Evolutionary conservation across 768 basidiomycete genomes (phyloP).

Genomic region (Rhizopogon vinicolor): DNA sequence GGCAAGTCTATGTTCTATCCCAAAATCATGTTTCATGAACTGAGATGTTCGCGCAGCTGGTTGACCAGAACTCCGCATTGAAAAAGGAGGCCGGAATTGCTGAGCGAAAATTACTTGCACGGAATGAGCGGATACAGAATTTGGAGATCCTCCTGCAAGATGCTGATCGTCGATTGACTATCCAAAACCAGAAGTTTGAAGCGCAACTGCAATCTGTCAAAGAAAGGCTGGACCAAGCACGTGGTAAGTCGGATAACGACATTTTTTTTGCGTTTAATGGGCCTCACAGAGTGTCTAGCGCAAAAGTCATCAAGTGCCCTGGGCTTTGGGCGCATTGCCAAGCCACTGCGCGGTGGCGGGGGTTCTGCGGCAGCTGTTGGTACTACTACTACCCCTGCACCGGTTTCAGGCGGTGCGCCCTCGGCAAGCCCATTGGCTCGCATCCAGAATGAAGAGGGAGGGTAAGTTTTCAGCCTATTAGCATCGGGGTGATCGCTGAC

Average conservation of each 20-base stretch:
- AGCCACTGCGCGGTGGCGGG: constrained; percentile 92
- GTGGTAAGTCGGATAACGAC: constrained; percentile 52
- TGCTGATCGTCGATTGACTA: constrained; percentile 86
- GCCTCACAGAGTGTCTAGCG: constrained; percentile 39
- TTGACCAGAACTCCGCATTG: constrained; percentile 94
- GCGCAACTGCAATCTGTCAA: constrained; percentile 87
- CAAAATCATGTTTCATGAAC: constrained; percentile 2
- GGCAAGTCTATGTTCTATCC: constrained; percentile 38
- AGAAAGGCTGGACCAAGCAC: constrained; percentile 87
- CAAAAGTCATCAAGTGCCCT: constrained; percentile 75
- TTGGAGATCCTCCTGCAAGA: constrained; percentile 90
- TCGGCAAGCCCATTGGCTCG: constrained; percentile 63
- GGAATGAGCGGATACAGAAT: constrained; percentile 97
- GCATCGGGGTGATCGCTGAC: constrained; percentile 13
- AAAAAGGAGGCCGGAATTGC: constrained; percentile 98
- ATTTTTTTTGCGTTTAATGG: constrained; percentile 7
- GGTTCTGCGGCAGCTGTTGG: constrained; percentile 45
- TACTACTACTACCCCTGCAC: constrained; percentile 33
- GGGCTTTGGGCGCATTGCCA: constrained; percentile 92
- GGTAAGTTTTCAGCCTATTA: constrained; percentile 37
- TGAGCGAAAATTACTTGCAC: constrained; percentile 91
- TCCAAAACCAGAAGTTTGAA: constrained; percentile 96
- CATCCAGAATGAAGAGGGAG: constrained; percentile 78
- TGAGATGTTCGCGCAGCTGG: constrained; percentile 56
- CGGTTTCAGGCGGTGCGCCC: constrained; percentile 39